phyloP scores from a whole-genome alignment of 2,329 filamentous ascomycete genomes.

The Sporothrix curviconia region DNA sequence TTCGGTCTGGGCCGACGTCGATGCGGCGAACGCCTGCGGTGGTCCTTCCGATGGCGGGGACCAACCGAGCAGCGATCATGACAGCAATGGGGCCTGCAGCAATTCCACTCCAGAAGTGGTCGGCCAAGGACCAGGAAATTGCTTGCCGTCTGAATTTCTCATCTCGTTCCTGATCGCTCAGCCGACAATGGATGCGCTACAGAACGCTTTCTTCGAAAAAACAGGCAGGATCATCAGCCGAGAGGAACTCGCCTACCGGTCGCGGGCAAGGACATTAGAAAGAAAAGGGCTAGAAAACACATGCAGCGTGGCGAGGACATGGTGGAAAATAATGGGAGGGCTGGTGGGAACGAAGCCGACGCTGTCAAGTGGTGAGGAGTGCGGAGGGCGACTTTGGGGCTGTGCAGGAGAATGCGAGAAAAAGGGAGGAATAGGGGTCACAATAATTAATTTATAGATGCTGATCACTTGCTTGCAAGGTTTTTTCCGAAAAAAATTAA shows the following conservation, averaged over 20 bases:
- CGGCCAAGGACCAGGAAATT: background rate
- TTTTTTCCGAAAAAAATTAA: too few relatives aligned
- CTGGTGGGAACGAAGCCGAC: background rate
- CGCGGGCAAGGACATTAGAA: background rate
- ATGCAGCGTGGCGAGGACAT: background rate
- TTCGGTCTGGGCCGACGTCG: background rate
- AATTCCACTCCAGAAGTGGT: background rate
- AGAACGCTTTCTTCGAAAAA: background rate
- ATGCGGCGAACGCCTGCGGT: background rate
- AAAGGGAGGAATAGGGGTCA: too few relatives aligned
- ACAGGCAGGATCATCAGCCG: slow-evolving; percentile 2
- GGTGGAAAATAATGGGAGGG: background rate
- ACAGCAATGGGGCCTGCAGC: background rate
- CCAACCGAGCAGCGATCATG: background rate
- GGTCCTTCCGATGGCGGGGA: background rate
- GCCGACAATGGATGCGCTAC: slow-evolving; percentile 10
- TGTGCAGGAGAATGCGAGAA: too few relatives aligned
- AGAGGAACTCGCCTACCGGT: slow-evolving; percentile 7
- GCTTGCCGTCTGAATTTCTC: background rate
- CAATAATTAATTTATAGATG: too few relatives aligned
- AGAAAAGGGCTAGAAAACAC: background rate
- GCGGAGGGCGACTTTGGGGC: background rate
- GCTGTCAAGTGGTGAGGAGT: background rate
- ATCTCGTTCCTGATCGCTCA: background rate
- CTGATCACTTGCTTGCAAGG: too few relatives aligned